Base-by-base conservation (phyloP, 192 early-diverging fungal species). In the Podila epigama region DNA sequence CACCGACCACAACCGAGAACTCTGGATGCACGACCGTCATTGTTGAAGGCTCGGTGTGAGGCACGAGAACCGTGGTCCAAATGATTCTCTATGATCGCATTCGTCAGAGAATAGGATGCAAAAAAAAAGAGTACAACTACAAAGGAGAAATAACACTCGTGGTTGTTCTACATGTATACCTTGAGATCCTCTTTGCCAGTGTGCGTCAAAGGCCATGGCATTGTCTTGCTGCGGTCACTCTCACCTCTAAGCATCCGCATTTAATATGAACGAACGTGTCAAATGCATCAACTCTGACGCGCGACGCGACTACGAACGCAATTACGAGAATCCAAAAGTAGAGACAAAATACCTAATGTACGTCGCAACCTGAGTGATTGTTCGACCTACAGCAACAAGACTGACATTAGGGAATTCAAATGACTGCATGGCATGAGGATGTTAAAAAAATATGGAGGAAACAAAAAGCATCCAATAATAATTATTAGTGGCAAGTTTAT, bases 301-400 rank as follows among this genome's bases (percentile, higher is more conserved):
- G n/a, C n/a, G n/a, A n/a, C n/a, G n/a, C n/a, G n/a, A n/a, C n/a
- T n/a, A n/a, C n/a, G n/a, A n/a, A n/a, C n/a, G n/a, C n/a, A n/a
- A n/a, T n/a, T n/a, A n/a, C n/a, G n/a, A n/a, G n/a, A n/a, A n/a
- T n/a, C n/a, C n/a, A n/a, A n/a, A n/a, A n/a, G n/a, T n/a, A n/a
- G n/a, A n/a, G 57, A 58, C 58, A 18, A 60, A 34, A 41, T 48
- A 48, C 44, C 44, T 48, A 7, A 48, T 48, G 44, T 22, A 15
- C 0, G 44, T 48, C 4, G 44, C 1, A 18, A 48, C 44, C 5
- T 48, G 44, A 18, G 25, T 5, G n/a, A 48, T 48, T 22, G 25
- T 22, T 48, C 6, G 8, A 22, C n/a, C 44, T 25, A 48, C 44
- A 0, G 44, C n/a, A 48, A 48, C 44, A 7, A 48, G 44, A 22